Evolutionary conservation across 345 rosid genomes (phyloP).

Genomic region (Abelmoschus esculentus): DNA sequence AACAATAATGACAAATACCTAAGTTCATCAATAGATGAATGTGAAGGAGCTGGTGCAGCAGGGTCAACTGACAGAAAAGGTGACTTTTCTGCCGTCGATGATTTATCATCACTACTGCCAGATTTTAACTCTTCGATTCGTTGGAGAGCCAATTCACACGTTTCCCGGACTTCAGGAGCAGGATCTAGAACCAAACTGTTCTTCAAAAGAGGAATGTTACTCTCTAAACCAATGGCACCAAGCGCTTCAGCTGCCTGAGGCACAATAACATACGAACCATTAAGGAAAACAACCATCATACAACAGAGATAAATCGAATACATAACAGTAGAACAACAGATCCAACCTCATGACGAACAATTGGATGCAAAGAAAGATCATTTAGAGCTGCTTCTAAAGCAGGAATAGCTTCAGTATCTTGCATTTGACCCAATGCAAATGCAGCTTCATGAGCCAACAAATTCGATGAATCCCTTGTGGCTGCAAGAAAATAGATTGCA

Average conservation of each 20-base stretch:
- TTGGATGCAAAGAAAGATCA: slow-evolving; percentile 82
- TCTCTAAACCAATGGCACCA: slow-evolving; percentile 78
- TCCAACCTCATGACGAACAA: slow-evolving; percentile 82
- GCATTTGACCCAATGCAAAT: slow-evolving; percentile 99
- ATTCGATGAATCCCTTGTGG: slow-evolving; percentile 86
- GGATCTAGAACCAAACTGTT: slow-evolving; percentile 64
- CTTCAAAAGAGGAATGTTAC: slow-evolving; percentile 45
- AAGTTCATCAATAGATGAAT: slow-evolving; percentile 53
- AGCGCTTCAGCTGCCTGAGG: slow-evolving; percentile 94
- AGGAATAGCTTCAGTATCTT: slow-evolving; percentile 90
- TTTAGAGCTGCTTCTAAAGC: slow-evolving; percentile 60
- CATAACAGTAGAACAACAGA: not conserved
- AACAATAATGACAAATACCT: slow-evolving; percentile 30
- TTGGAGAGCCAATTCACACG: slow-evolving; percentile 90
- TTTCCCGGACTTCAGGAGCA: slow-evolving; percentile 90
- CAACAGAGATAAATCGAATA: not conserved
- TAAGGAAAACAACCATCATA: not conserved
- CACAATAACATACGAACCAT: slow-evolving; percentile 2
- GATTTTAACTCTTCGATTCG: slow-evolving; percentile 57
- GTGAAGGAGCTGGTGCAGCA: slow-evolving; percentile 61
- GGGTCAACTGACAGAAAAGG: slow-evolving; percentile 93
- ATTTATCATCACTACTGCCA: slow-evolving; percentile 19
- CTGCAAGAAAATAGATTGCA: slow-evolving; percentile 27
- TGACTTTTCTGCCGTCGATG: slow-evolving; percentile 45
- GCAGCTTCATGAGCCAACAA: slow-evolving; percentile 97